These are phyloP conservation scores for Cyberlindnera veronae DNA, from an alignment of 805 yeast genomes.

Conservation along the genomic window DNA sequence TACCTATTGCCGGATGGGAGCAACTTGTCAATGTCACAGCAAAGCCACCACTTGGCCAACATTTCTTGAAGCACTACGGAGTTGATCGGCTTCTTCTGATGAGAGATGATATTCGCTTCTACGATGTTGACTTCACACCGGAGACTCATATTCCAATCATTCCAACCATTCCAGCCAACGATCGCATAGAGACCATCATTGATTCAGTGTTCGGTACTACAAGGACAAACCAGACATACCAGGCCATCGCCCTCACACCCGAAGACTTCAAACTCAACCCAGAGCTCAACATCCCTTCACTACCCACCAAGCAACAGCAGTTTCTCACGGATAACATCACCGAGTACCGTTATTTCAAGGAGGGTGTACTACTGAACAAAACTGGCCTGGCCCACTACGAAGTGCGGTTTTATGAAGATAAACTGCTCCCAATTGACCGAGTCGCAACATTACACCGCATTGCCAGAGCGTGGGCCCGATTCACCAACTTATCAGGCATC, in stretches of 20 bases:
- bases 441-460: constrained; percentile 24
- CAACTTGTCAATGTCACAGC: constrained; percentile 12
- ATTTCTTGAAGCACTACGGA: constrained; percentile 8
- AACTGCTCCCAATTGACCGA: constrained; percentile 19
- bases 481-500: constrained; percentile 11
- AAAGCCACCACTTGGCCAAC: constrained; percentile 21
- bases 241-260: constrained; percentile 7
- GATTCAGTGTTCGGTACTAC: neutral
- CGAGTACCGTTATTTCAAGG: constrained; percentile 26
- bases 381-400: constrained; percentile 28
- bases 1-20: constrained; percentile 19
- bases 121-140: constrained; percentile 3
- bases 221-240: neutral
- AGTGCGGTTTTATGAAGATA: constrained; percentile 19
- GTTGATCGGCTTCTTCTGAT: constrained; percentile 17
- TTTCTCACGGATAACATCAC: neutral
- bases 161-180: neutral
- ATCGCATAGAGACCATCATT: constrained; percentile 2
- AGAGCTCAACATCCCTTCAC: constrained; percentile 7
- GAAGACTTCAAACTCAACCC: constrained; percentile 18
- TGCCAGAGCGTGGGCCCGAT: constrained; percentile 24
- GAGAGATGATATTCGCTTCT: constrained; percentile 12
- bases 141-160: neutral
- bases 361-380: constrained; percentile 19
- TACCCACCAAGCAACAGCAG: constrained; percentile 6